Conservation (phyloP, 305 asterid genomes). For the Fraxinus dipetala region DNA sequence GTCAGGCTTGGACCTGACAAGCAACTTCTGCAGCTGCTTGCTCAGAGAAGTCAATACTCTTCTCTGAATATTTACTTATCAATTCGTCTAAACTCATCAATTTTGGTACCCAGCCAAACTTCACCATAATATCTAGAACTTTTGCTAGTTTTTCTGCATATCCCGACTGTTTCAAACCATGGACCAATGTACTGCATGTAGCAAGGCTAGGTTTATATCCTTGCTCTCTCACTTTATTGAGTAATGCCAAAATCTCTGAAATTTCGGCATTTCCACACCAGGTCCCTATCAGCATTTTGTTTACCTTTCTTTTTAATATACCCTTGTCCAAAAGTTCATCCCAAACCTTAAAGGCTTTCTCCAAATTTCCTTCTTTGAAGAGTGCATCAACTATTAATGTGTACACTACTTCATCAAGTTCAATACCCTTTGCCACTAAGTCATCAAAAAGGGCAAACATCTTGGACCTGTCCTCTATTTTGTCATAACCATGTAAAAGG, state of each 20-base stretch:
- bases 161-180: conserved; percentile 60
- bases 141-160: conserved; percentile 42
- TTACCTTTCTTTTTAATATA: conserved; percentile 47
- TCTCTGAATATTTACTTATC: conserved; percentile 34
- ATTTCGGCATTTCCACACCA: conserved; percentile 51
- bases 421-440: conserved; percentile 54
- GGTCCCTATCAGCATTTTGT: conserved; percentile 45
- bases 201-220: conserved; percentile 58
- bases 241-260: conserved; percentile 44
- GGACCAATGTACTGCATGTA: conserved; percentile 58
- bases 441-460: conserved; percentile 59
- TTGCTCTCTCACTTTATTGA: conserved; percentile 52
- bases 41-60: conserved; percentile 22
- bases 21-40: conserved; percentile 42
- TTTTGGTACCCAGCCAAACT: conserved; percentile 59
- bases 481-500: conserved; percentile 66
- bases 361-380: conserved; percentile 51
- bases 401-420: conserved; percentile 68
- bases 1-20: conserved; percentile 34
- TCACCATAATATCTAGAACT: conserved; percentile 49
- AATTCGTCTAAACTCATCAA: conserved; percentile 45
- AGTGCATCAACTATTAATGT: conserved; percentile 53
- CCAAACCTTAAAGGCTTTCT: conserved; percentile 58
- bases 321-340: conserved; percentile 58
- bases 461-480: conserved; percentile 55